phyloP scores from a whole-genome alignment of 139 green algal genomes.

The Coccomyxa sp. region DNA sequence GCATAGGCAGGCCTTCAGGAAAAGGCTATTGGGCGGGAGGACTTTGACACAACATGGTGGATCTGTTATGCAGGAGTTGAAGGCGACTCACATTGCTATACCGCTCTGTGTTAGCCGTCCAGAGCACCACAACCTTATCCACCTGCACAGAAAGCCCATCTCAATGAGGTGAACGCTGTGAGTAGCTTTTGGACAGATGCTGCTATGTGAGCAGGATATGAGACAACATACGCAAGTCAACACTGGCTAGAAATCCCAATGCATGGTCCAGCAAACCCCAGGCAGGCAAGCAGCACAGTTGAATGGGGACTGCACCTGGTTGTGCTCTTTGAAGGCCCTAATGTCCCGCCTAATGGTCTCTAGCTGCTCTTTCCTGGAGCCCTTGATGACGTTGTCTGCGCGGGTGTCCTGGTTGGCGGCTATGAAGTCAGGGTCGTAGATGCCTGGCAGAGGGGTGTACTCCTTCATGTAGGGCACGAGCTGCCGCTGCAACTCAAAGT shows the following conservation, averaged over 20 bases:
- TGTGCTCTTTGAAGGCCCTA: conserved; percentile 74
- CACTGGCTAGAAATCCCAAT: not conserved
- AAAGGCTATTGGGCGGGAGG: too few relatives aligned
- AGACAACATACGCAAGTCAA: too few relatives aligned
- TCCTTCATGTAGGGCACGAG: conserved; percentile 92
- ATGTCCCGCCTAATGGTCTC: conserved; percentile 87
- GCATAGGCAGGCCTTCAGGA: too few relatives aligned
- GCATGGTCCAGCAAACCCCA: not conserved
- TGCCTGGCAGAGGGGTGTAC: conserved; percentile 84
- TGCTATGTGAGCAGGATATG: too few relatives aligned
- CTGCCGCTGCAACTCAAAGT: conserved; percentile 97
- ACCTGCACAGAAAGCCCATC: too few relatives aligned
- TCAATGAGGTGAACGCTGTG: too few relatives aligned
- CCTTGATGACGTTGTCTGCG: conserved; percentile 95
- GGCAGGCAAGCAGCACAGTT: not conserved
- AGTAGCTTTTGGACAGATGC: too few relatives aligned
- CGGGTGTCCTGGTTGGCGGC: conserved; percentile 87
- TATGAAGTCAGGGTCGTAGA: conserved; percentile 97
- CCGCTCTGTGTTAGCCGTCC: conserved; percentile 99
- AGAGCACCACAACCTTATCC: conserved; percentile 90
- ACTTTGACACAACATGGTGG: too few relatives aligned
- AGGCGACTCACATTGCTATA: conserved; percentile 74
- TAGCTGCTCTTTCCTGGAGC: conserved; percentile 78
- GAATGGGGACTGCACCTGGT: conserved; percentile 8
- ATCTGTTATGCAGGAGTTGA: too few relatives aligned